Conservation (phyloP, 2,329 filamentous ascomycete species). For the Acrocalymma vagum region DNA sequence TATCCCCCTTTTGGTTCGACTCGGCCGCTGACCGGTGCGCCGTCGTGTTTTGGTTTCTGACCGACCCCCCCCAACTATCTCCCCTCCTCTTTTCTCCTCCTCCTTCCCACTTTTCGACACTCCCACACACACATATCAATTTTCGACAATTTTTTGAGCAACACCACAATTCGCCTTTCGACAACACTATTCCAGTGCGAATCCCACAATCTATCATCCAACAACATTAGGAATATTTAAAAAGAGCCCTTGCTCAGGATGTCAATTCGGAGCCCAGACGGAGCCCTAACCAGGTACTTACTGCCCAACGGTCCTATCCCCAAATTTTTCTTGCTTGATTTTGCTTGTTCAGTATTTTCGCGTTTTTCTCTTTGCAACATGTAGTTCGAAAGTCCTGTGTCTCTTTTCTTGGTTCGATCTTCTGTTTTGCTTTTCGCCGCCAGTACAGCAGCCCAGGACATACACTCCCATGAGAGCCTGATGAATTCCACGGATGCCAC, state of each 20-base stretch:
- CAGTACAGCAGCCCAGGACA: slow-evolving; percentile 39
- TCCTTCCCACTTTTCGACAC: slow-evolving; percentile 29
- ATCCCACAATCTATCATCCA: slow-evolving; percentile 19
- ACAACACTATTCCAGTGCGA: slow-evolving; percentile 22
- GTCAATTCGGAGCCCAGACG: slow-evolving; percentile 53
- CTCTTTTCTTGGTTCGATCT: slow-evolving; percentile 25
- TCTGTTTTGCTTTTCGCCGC: slow-evolving; percentile 34
- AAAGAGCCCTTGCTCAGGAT: slow-evolving; percentile 53
- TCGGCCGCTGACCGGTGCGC: slow-evolving; percentile 42
- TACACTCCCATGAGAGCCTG: too few relatives aligned
- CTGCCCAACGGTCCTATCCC: slow-evolving; percentile 48
- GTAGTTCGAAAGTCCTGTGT: slow-evolving; percentile 38
- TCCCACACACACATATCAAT: slow-evolving; percentile 19
- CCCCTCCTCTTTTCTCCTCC: slow-evolving; percentile 36
- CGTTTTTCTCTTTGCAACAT: slow-evolving; percentile 25
- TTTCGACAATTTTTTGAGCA: slow-evolving; percentile 4
- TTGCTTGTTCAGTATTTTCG: slow-evolving; percentile 26
- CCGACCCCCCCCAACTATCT: slow-evolving; percentile 18
- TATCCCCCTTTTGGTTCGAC: slow-evolving; percentile 24
- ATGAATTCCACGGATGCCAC: slow-evolving; percentile 29
- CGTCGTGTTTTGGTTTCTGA: slow-evolving; percentile 36
- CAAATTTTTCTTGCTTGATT: slow-evolving; percentile 32
- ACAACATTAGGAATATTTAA: slow-evolving; percentile 27
- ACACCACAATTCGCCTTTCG: slow-evolving; percentile 5
- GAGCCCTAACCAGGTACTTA: slow-evolving; percentile 53